These are phyloP conservation scores for Pleochaeta shiraiana DNA, from an alignment of 2,329 filamentous ascomycete genomes.

Conservation along the genomic window DNA sequence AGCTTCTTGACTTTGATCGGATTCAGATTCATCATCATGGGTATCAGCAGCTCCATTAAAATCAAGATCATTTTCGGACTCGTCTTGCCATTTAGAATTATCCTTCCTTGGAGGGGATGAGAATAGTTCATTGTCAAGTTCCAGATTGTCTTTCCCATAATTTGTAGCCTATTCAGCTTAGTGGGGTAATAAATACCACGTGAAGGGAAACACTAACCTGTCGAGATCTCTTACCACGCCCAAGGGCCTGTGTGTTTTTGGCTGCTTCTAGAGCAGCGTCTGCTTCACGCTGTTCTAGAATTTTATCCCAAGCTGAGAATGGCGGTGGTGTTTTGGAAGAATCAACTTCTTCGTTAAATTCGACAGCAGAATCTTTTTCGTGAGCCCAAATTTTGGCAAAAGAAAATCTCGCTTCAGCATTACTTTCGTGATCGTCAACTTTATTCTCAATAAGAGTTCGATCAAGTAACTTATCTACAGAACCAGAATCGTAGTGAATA, in stretches of 20 bases:
- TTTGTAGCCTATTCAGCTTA: not conserved
- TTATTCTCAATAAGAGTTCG: slow-evolving; percentile 61
- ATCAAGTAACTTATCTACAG: slow-evolving; percentile 82
- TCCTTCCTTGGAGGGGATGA: not conserved
- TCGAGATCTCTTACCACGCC: slow-evolving; percentile 49
- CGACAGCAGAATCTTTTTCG: slow-evolving; percentile 44
- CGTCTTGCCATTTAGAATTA: not conserved
- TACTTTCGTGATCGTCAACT: slow-evolving; percentile 34
- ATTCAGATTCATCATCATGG: slow-evolving; percentile 2
- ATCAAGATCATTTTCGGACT: not conserved
- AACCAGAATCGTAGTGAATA: slow-evolving; percentile 59
- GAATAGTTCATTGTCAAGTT: slow-evolving; percentile 1
- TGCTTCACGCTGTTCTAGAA: slow-evolving; percentile 62
- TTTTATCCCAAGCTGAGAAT: slow-evolving; percentile 69
- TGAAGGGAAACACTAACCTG: slow-evolving; percentile 11
- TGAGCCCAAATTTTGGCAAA: slow-evolving; percentile 88
- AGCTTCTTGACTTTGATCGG: not conserved
- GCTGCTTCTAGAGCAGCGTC: slow-evolving; percentile 53
- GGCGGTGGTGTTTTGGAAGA: slow-evolving; percentile 34
- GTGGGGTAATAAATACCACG: not conserved
- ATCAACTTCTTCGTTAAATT: slow-evolving; percentile 31
- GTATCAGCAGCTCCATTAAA: not conserved
- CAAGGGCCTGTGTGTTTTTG: slow-evolving; percentile 49
- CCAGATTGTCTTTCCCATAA: not conserved
- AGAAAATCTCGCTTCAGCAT: slow-evolving; percentile 61